phyloP scores from a whole-genome alignment of 495 filamentous ascomycete genomes.

The Podospora tetraspora region DNA sequence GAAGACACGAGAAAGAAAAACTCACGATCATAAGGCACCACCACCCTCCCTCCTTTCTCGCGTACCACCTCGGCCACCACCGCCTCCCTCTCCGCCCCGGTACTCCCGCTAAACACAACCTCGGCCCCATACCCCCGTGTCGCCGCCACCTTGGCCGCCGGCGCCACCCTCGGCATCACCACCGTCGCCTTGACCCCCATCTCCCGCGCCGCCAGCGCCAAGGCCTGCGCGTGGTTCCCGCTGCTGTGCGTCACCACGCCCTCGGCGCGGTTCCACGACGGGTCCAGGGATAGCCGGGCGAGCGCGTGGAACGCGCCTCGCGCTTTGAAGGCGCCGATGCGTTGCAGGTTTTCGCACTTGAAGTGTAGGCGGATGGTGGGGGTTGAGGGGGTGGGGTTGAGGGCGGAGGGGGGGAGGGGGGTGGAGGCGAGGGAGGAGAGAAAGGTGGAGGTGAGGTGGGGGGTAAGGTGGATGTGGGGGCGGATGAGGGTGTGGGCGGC shows the following conservation, averaged over 20 bases:
- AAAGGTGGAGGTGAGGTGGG: slow-evolving; percentile 70
- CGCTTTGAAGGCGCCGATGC: slow-evolving; percentile 88
- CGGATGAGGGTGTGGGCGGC: slow-evolving; percentile 68
- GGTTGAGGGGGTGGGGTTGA: slow-evolving; percentile 23
- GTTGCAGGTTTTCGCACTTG: slow-evolving; percentile 95
- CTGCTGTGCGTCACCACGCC: slow-evolving; percentile 89
- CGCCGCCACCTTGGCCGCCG: slow-evolving; percentile 78
- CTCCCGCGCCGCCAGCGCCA: slow-evolving; percentile 74
- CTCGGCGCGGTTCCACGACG: slow-evolving; percentile 50
- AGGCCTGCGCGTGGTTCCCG: slow-evolving; percentile 97
- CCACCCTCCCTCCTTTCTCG: slow-evolving; percentile 65
- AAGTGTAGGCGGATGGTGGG: slow-evolving; percentile 73
- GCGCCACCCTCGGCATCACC: slow-evolving; percentile 83
- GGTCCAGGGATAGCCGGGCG: slow-evolving; percentile 59
- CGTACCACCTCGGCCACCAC: slow-evolving; percentile 60
- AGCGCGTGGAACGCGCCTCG: slow-evolving; percentile 89
- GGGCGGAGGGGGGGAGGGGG: neutral
- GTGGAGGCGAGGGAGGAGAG: slow-evolving; percentile 65
- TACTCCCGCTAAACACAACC: slow-evolving; percentile 80
- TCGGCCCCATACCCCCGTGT: slow-evolving; percentile 68
- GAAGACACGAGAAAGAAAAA: neutral
- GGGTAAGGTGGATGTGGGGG: slow-evolving; percentile 74
- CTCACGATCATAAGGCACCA: slow-evolving; percentile 77
- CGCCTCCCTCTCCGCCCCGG: slow-evolving; percentile 73
- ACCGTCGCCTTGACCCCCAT: slow-evolving; percentile 62